A percentile compares a stretch with the other conserved stretches of the same genome.
phyloP scores from a whole-genome alignment of 208 protist species.

The Trypanosoma vivax region DNA sequence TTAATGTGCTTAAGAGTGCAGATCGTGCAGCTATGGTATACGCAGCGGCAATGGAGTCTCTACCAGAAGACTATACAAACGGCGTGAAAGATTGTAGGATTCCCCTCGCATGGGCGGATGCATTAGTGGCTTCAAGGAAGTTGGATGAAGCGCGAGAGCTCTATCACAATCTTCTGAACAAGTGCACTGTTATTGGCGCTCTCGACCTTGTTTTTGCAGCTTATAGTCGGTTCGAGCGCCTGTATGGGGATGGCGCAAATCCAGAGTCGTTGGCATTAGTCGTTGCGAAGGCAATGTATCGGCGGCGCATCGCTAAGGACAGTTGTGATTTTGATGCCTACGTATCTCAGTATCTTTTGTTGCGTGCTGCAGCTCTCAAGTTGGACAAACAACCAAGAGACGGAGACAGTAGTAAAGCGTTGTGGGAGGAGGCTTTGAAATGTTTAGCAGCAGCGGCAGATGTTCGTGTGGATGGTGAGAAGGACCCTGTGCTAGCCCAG shows the following conservation, averaged over 20 bases:
- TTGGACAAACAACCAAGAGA: not conserved
- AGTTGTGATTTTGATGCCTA: conserved; percentile 57
- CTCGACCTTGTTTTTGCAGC: conserved; percentile 48
- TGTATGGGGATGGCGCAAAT: conserved; percentile 33
- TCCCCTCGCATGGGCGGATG: conserved; percentile 60
- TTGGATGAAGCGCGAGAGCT: conserved; percentile 35
- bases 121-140: conserved; percentile 21
- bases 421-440: conserved; percentile 5
- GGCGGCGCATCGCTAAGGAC: conserved; percentile 42
- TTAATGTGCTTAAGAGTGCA: conserved; percentile 42
- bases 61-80: conserved; percentile 41
- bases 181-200: conserved; percentile 19
- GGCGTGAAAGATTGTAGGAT: conserved; percentile 45
- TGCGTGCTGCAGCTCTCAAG: conserved; percentile 28
- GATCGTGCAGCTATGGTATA: conserved; percentile 54
- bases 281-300: conserved; percentile 51
- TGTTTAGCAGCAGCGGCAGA: conserved; percentile 3
- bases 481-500: conserved; percentile 40
- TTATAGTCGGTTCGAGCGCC: conserved; percentile 64
- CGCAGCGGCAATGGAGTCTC: conserved; percentile 57
- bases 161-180: conserved; percentile 47
- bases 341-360: conserved; percentile 62
- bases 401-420: not conserved
- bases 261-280: conserved; percentile 23
- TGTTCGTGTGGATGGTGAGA: conserved; percentile 14